phyloP scores from a whole-genome alignment of 2,329 filamentous ascomycete genomes.

The Pyrenophora seminiperda region DNA sequence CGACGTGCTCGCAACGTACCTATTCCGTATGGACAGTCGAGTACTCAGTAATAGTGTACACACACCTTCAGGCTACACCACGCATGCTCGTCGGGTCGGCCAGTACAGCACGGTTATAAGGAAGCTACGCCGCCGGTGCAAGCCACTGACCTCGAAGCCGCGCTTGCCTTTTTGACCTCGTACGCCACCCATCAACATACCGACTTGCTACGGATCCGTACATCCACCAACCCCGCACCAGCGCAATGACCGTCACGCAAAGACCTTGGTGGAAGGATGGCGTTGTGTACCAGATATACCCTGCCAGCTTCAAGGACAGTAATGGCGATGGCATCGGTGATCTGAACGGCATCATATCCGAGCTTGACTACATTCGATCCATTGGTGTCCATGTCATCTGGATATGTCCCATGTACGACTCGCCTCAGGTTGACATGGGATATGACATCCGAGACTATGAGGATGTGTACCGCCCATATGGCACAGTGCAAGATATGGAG shows the following conservation, averaged over 20 bases:
- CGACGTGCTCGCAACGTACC: too few relatives aligned
- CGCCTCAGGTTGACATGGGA: slow-evolving; percentile 54
- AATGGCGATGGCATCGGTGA: slow-evolving; percentile 63
- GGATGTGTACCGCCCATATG: slow-evolving; percentile 48
- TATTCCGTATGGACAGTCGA: too few relatives aligned
- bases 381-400: slow-evolving; percentile 51
- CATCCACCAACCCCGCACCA: background rate
- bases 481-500: slow-evolving; percentile 49
- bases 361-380: slow-evolving; percentile 60
- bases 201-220: too few relatives aligned
- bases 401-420: slow-evolving; percentile 51
- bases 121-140: slow-evolving; percentile 9
- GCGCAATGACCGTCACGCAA: slow-evolving; percentile 37
- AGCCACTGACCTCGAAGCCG: slow-evolving; percentile 3
- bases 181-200: slow-evolving; percentile 5
- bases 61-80: background rate
- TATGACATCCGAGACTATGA: slow-evolving; percentile 50
- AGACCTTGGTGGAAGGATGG: slow-evolving; percentile 65
- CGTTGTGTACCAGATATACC: slow-evolving; percentile 66
- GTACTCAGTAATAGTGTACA: background rate
- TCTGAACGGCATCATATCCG: slow-evolving; percentile 62
- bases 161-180: slow-evolving; percentile 6
- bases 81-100: background rate
- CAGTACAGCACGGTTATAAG: slow-evolving; percentile 11
- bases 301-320: slow-evolving; percentile 65